Percentiles rank a stretch among this genome's conserved stretches.
Conservation (phyloP, 108 stramenopile genomes). For the Cyclotella atomus region DNA sequence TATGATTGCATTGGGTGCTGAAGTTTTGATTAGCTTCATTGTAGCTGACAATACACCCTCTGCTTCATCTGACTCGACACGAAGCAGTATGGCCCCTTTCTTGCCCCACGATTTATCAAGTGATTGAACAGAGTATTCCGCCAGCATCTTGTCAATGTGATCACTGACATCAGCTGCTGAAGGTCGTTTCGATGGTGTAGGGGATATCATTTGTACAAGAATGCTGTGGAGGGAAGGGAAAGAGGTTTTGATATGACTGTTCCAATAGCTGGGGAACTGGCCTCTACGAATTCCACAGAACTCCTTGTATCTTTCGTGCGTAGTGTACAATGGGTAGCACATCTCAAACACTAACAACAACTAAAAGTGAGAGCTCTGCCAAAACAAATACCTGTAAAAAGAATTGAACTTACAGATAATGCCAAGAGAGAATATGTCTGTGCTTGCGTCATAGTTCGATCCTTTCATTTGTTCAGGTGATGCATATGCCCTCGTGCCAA, state of each 20-base stretch:
- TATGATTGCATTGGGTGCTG: slow-evolving; percentile 62
- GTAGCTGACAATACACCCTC: slow-evolving; percentile 69
- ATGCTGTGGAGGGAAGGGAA: slow-evolving; percentile 72
- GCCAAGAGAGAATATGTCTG: slow-evolving; percentile 94
- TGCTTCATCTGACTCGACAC: slow-evolving; percentile 71
- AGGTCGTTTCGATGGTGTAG: slow-evolving; percentile 63
- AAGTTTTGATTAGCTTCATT: slow-evolving; percentile 63
- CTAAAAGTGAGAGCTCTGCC: too few species aligned
- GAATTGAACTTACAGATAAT: too few species aligned
- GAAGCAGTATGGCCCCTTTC: slow-evolving; percentile 62
- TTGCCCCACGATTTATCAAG: slow-evolving; percentile 62
- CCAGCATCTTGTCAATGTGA: slow-evolving; percentile 64
- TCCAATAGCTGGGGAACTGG: slow-evolving; percentile 72
- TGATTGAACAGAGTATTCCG: slow-evolving; percentile 76
- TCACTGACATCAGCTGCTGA: slow-evolving; percentile 61
- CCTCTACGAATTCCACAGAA: slow-evolving; percentile 36
- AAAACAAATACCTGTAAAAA: too few species aligned
- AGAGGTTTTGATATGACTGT: slow-evolving; percentile 38
- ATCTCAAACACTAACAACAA: slow-evolving; percentile 98
- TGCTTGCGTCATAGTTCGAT: slow-evolving; percentile 92
- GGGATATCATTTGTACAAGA: slow-evolving; percentile 71
- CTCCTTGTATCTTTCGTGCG: slow-evolving; percentile 69
- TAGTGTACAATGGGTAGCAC: slow-evolving; percentile 91
- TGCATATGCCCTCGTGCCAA: slow-evolving; percentile 93
- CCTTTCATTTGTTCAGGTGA: slow-evolving; percentile 93